Conservation (phyloP, 768 basidiomycete species). For the Amylocystis lapponica region DNA sequence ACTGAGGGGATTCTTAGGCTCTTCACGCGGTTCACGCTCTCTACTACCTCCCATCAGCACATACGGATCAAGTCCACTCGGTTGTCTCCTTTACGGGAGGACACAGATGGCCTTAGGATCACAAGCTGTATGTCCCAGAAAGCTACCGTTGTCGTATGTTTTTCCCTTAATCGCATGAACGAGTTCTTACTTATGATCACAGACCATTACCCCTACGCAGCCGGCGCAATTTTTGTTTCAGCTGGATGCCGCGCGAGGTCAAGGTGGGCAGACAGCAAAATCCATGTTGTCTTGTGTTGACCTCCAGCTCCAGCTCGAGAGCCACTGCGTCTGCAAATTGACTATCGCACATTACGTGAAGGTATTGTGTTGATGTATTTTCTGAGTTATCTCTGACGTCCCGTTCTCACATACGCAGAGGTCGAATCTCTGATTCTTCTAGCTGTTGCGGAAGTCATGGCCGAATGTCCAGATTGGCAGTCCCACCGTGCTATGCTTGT, state of each 20-base stretch:
- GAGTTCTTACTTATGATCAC: slow-evolving; percentile 6
- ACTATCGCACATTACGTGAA: slow-evolving; percentile 78
- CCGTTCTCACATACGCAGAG: slow-evolving; percentile 46
- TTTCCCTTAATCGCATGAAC: slow-evolving; percentile 1
- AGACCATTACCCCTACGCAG: slow-evolving; percentile 75
- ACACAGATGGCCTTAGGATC: slow-evolving; percentile 47
- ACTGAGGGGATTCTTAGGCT: slow-evolving; percentile 42
- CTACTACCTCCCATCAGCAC: slow-evolving; percentile 71
- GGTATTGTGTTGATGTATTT: slow-evolving; percentile 36
- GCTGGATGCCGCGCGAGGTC: slow-evolving; percentile 57
- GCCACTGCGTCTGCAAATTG: slow-evolving; percentile 56
- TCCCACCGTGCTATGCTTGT: slow-evolving; percentile 39
- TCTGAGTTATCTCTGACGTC: background rate
- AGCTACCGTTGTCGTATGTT: slow-evolving; percentile 41
- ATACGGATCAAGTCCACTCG: slow-evolving; percentile 66
- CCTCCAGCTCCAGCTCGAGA: slow-evolving; percentile 44
- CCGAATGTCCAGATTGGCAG: slow-evolving; percentile 27
- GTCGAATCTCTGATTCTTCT: slow-evolving; percentile 56
- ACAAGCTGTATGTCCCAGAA: slow-evolving; percentile 39
- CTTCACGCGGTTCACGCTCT: slow-evolving; percentile 87
- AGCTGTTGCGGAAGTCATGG: slow-evolving; percentile 38
- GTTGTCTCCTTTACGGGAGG: slow-evolving; percentile 41
- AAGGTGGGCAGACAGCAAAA: slow-evolving; percentile 41
- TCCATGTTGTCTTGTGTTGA: background rate
- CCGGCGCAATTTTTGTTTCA: slow-evolving; percentile 79